Base-by-base conservation (phyloP, 1,284 basidiomycete species). In the Anthracocystis walkeri region DNA sequence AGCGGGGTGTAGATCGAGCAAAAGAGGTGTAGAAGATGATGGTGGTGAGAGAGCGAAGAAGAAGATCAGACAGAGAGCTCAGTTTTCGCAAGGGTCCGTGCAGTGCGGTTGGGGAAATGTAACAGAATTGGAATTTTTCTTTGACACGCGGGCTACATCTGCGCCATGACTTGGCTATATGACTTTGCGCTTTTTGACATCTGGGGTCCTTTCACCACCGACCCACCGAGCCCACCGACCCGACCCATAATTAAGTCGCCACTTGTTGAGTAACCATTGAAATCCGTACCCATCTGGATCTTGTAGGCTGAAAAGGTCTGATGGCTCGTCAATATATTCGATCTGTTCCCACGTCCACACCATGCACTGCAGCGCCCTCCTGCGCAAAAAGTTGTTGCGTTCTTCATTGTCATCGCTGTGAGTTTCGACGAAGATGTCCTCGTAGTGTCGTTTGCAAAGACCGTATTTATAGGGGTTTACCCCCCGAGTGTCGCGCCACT, bases 1-100 rank as follows among this genome's bases (percentile, higher is more conserved):
- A 27, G n/a, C n/a, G 29, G 25, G 44, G 12, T 23, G 44, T 25
- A 7, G 7, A 10, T 44, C 42, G 42, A 44, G 31, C 7, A 14
- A 18, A 16, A 3, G 29, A 29, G 8, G 21, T 31, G 49, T 25
- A 11, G 29, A 38, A 16, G 58, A 33, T 41, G 46, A 12, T 49
- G 55, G 35, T 57, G 54, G 50, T 48, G 29, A 23, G 21, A n/a
- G 56, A 49, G 14, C 11, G 14, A 38, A 38, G 12, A 27, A 38
- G 40, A 44, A 49, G 40, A 14, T 35, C 12, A n/a, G 12, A 38
- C 12, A 27, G 23, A 31, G 14, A 38, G 11, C 29, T 16, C 27
- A 7, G 31, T 33, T 16, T 35, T 35, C 8, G 33, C 6, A 49
- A 55, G 45, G 62, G 62, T 58, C 55, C 50, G 62, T 64, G 63